These are phyloP conservation scores for Gossypium aridum DNA, from an alignment of 441 rosid species.

Conservation along the genomic window DNA sequence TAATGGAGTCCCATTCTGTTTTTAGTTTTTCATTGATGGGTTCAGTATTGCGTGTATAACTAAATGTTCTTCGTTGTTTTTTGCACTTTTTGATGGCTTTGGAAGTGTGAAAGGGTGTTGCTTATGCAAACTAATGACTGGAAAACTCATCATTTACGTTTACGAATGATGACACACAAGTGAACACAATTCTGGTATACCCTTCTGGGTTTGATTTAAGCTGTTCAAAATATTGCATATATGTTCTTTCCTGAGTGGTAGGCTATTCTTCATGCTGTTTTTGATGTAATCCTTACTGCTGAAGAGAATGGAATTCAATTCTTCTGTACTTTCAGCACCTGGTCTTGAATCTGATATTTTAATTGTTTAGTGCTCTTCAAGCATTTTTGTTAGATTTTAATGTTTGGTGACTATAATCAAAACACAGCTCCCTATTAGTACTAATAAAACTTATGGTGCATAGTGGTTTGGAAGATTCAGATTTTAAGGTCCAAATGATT, in stretches of 20 bases:
- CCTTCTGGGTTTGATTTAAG: not conserved
- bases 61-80: not conserved
- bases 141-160: not conserved
- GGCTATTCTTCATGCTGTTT: not conserved
- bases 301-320: not conserved
- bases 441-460: not conserved
- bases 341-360: not conserved
- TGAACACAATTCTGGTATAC: not conserved
- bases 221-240: not conserved
- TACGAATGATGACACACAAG: not conserved
- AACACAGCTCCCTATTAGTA: not conserved
- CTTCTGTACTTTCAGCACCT: not conserved
- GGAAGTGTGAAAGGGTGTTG: not conserved
- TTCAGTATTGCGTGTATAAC: slow-evolving; percentile 3
- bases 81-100: not conserved
- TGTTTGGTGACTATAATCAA: not conserved
- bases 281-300: not conserved
- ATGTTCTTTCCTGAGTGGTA: not conserved
- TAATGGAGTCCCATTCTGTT: slow-evolving; percentile 2
- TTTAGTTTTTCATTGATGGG: not conserved
- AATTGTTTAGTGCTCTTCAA: not conserved
- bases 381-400: not conserved
- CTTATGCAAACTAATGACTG: not conserved
- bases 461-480: not conserved
- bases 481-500: not conserved